Evolutionary conservation across 1,284 basidiomycete species (phyloP).

Genomic region (Pseudozyma pruni): DNA sequence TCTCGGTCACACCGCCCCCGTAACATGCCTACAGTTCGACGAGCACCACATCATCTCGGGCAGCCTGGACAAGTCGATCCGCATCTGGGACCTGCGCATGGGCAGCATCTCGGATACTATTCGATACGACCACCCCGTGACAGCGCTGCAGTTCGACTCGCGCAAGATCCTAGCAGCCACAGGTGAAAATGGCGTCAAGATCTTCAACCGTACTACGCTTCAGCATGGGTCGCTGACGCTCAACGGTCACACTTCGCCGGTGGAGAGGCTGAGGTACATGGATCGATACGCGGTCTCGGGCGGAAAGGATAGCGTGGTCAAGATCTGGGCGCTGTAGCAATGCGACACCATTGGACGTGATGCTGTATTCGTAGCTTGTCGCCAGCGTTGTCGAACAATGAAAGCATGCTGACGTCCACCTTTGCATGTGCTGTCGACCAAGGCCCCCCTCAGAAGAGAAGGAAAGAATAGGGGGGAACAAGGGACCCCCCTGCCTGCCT

Average conservation of each 20-base stretch:
- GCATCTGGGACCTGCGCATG: conserved; percentile 88
- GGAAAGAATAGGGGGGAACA: too few relatives aligned
- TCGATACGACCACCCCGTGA: conserved; percentile 89
- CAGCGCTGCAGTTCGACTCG: conserved; percentile 89
- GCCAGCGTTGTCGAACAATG: too few relatives aligned
- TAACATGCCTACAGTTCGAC: conserved; percentile 96
- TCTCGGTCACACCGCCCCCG: conserved; percentile 89
- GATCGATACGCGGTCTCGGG: conserved; percentile 94
- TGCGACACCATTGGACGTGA: background rate
- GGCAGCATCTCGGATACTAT: conserved; percentile 89
- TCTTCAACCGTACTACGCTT: conserved; percentile 94
- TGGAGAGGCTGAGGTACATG: conserved; percentile 92
- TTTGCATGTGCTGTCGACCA: too few relatives aligned
- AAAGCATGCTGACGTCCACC: too few relatives aligned
- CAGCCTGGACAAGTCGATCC: conserved; percentile 85
- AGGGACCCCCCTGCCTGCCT: too few relatives aligned
- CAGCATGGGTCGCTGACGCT: conserved; percentile 84
- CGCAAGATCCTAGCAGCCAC: conserved; percentile 93
- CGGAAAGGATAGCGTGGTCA: conserved; percentile 85
- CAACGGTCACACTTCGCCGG: conserved; percentile 91
- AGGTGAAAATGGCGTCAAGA: conserved; percentile 92
- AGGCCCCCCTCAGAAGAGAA: too few relatives aligned
- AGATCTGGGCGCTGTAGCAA: conserved; percentile 88
- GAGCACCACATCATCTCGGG: conserved; percentile 92
- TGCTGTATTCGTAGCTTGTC: background rate